Evolutionary conservation across 495 filamentous ascomycete genomes (phyloP), one percentile per base, ranked within the genome.

Genomic region (Schizothecium vesticola): DNA sequence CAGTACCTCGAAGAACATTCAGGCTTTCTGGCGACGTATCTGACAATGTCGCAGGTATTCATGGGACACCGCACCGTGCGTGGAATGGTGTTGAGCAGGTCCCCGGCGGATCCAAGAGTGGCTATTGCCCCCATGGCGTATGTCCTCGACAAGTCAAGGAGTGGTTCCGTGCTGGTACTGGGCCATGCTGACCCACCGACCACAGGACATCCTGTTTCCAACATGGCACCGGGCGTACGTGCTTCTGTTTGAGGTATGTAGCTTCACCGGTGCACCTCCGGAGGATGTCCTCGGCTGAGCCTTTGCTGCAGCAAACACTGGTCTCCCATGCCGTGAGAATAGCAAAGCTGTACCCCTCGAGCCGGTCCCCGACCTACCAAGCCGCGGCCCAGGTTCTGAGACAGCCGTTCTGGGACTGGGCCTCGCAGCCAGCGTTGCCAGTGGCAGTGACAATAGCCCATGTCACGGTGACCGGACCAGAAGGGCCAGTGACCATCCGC

Each of bases 61-160:
- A 86, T 66, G 84, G 84, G 21, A 71, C 78, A 23, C 83, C 84
- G 16, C 82, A 81, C 69, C 74, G 71, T 29, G 71, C 78, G 25
- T 87, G 82, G 79, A 81, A 87, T 65, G 79, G 76, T 31, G 78
- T 81, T 13, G 76, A 70, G 2, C 72, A 80, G 19, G 79, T 79
- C 61, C 57, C 73, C 21, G 75, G 77, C 43, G 74, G 70, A 5
- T 70, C 73, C 11, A 59, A 26, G 7, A 16, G 69, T 12, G 84
- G 84, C 1, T 87, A 83, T 65, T 87, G 86, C 69, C 80, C 81
- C 57, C 83, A 84, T 57, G 73, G 75, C 51, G 82, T 82, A 72
- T 59, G 74, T 75, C 3, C 16, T 55, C 22, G 11, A 51, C 16
- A 51, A 19, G 16, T 51, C 36, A 43, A 29, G 26, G 26, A 61